phyloP scores from a whole-genome alignment of 441 rosid genomes.

The Euphorbia schlechtendalii region DNA sequence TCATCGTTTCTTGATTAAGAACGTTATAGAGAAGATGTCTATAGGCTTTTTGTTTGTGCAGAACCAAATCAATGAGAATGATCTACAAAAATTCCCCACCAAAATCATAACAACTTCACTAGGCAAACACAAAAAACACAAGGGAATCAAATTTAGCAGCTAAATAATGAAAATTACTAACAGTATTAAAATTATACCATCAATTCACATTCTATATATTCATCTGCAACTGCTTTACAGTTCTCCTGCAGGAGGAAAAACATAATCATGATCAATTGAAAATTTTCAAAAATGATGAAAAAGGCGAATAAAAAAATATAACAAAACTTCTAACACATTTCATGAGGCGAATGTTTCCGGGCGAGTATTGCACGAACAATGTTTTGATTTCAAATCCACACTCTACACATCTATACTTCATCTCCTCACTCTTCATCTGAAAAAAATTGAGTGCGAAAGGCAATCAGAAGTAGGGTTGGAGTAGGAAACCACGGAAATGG shows the following conservation, averaged over 20 bases:
- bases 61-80: slow-evolving; percentile 71
- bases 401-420: slow-evolving; percentile 54
- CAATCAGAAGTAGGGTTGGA: neutral
- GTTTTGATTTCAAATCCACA: slow-evolving; percentile 52
- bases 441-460: no score
- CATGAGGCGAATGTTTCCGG: slow-evolving; percentile 76
- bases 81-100: slow-evolving; percentile 31
- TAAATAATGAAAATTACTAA: no score
- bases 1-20: slow-evolving; percentile 37
- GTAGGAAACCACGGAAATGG: neutral
- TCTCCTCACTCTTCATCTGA: neutral
- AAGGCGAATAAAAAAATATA: neutral
- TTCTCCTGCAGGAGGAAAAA: slow-evolving; percentile 34
- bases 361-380: slow-evolving; percentile 70
- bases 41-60: slow-evolving; percentile 69
- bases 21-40: slow-evolving; percentile 70
- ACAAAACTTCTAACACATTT: slow-evolving; percentile 48
- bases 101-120: neutral
- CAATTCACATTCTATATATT: slow-evolving; percentile 74
- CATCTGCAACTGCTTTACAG: slow-evolving; percentile 68
- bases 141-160: neutral
- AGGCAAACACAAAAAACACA: neutral
- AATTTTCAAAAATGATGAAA: neutral
- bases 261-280: neutral
- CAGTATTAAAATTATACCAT: slow-evolving; percentile 40